Evolutionary conservation across 768 basidiomycete genomes (phyloP).

Genomic region (Coprinopsis sp.): DNA sequence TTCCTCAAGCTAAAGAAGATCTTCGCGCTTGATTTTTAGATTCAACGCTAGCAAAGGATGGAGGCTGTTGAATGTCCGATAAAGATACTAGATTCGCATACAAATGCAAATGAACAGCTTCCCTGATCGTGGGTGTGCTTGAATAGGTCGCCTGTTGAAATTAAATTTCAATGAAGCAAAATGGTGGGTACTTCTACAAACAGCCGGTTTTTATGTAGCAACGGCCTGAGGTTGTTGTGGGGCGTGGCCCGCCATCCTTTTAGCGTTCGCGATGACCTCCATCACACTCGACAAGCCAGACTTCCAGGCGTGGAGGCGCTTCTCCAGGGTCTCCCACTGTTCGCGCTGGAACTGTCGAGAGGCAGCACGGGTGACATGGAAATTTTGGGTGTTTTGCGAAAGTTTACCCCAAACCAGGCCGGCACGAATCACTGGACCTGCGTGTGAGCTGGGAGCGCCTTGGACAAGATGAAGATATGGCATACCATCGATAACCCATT

Average conservation of each 20-base stretch:
- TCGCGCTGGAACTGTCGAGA: constrained; percentile 70
- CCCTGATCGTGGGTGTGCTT: too few species aligned
- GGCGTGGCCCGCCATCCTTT: constrained; percentile 37
- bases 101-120: too few species aligned
- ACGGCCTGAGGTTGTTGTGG: too few species aligned
- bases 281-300: constrained; percentile 62
- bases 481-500: constrained; percentile 84
- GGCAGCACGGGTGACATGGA: constrained; percentile 70
- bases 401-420: constrained; percentile 79
- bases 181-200: background rate
- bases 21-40: too few species aligned
- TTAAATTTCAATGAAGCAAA: too few species aligned
- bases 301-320: constrained; percentile 75
- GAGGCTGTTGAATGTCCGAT: too few species aligned
- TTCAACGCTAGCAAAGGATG: too few species aligned
- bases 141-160: too few species aligned
- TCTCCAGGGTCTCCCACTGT: constrained; percentile 79
- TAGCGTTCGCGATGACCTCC: constrained; percentile 61
- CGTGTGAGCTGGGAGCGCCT: background rate
- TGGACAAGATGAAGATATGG: constrained; percentile 4
- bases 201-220: background rate
- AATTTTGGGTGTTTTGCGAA: constrained; percentile 69
- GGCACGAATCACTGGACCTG: constrained; percentile 64
- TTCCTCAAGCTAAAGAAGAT: constrained; percentile 43
- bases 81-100: too few species aligned